Conservation (phyloP, 2,329 filamentous ascomycete genomes). For the Nothophaeocryptopus gaeumannii region DNA sequence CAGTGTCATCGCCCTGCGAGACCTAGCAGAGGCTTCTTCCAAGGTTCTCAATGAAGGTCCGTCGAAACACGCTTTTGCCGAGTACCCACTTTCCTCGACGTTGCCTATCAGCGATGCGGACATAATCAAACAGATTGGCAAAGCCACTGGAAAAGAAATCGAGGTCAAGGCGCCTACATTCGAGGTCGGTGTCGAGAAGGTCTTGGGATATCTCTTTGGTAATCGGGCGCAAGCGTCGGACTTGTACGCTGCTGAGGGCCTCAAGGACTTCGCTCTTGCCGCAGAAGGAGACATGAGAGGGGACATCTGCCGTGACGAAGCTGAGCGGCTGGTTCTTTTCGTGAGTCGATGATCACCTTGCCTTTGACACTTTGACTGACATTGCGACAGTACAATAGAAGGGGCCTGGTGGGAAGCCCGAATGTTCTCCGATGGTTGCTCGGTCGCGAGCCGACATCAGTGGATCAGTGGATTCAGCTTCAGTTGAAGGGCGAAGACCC, state of each 20-base stretch:
- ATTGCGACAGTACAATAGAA: conserved; percentile 7
- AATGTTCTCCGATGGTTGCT: conserved; percentile 22
- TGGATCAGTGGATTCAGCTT: conserved; percentile 16
- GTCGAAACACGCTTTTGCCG: conserved; percentile 31
- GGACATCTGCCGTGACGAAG: conserved; percentile 15
- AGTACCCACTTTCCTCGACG: conserved; percentile 31
- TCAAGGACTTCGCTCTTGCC: conserved; percentile 2
- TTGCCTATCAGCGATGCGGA: conserved; percentile 21
- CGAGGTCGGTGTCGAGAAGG: conserved; percentile 20
- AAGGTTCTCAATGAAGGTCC: conserved; percentile 25
- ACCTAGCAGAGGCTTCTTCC: conserved; percentile 27
- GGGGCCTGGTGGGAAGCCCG: conserved; percentile 18
- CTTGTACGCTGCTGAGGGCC: neutral
- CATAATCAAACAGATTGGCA: conserved; percentile 19
- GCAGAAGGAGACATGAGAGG: conserved; percentile 14
- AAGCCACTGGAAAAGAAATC: conserved; percentile 28
- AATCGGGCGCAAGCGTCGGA: neutral
- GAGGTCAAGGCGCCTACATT: conserved; percentile 19
- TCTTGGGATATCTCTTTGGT: conserved; percentile 12
- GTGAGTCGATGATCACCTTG: no score
- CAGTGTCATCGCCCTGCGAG: conserved; percentile 29
- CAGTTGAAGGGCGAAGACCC: conserved; percentile 11
- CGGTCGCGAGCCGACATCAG: conserved; percentile 10
- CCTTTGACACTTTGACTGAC: no score
- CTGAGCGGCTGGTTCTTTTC: conserved; percentile 20